phyloP scores from a whole-genome alignment of 805 yeast species.

The Kuraishia piskuri region DNA sequence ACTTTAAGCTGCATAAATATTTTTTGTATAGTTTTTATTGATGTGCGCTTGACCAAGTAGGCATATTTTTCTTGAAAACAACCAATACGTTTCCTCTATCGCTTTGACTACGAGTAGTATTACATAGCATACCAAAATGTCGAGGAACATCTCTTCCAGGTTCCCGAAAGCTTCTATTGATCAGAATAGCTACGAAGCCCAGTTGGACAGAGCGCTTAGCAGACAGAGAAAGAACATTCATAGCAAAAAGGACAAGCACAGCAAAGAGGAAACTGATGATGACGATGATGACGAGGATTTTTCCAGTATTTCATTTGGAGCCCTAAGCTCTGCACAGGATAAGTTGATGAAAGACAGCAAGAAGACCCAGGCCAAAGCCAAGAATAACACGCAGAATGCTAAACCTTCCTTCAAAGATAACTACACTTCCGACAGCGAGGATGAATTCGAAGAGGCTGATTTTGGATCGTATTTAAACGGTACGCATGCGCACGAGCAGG shows the following conservation, averaged over 20 bases:
- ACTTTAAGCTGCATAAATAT: neutral
- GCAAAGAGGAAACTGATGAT: constrained; percentile 10
- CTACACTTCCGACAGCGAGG: constrained; percentile 5
- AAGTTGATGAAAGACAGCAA: constrained; percentile 25
- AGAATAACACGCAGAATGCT: constrained; percentile 10
- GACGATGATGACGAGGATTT: constrained; percentile 33
- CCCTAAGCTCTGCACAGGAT: constrained; percentile 51
- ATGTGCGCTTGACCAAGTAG: too few relatives aligned
- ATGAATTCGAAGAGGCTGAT: neutral
- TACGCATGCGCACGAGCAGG: constrained; percentile 8
- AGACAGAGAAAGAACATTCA: neutral
- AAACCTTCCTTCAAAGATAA: neutral
- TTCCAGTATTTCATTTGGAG: constrained; percentile 53
- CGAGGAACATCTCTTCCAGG: constrained; percentile 3
- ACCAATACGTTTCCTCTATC: too few relatives aligned
- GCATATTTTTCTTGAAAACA: too few relatives aligned
- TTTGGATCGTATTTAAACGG: neutral
- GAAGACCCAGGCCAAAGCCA: constrained; percentile 4
- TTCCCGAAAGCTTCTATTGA: constrained; percentile 14
- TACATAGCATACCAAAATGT: neutral
- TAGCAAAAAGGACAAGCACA: neutral
- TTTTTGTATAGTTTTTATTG: neutral
- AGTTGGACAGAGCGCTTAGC: constrained; percentile 5
- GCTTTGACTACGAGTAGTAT: too few relatives aligned
- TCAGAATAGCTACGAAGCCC: constrained; percentile 1